Evolutionary conservation across 768 basidiomycete genomes (phyloP).

Genomic region (Leccinum subgranulosum): DNA sequence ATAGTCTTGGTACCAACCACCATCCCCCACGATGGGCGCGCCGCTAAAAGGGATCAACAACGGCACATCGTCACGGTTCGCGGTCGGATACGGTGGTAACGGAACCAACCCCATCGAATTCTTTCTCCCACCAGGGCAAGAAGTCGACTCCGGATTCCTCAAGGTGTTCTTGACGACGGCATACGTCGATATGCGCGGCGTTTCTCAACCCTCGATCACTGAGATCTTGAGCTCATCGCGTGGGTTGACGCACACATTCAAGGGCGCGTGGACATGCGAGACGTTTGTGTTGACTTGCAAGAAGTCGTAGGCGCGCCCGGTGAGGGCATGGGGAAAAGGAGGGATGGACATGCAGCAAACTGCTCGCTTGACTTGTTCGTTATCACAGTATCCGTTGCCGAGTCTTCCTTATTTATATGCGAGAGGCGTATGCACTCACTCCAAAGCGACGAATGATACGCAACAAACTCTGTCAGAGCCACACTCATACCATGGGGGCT

Average conservation of each 20-base stretch:
- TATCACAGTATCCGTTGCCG: not conserved
- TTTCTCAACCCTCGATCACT: conserved; percentile 7
- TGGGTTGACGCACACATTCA: not conserved
- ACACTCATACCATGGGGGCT: too few relatives aligned
- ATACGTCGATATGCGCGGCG: conserved; percentile 18
- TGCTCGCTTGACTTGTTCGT: not conserved
- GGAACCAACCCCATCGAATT: conserved; percentile 19
- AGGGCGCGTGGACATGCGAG: conserved; percentile 14
- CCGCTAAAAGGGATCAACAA: conserved; percentile 6
- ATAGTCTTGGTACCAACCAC: conserved; percentile 19
- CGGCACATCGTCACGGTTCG: conserved; percentile 12
- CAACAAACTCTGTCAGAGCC: too few relatives aligned
- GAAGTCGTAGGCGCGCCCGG: not conserved
- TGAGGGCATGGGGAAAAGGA: not conserved
- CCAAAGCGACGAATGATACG: not conserved
- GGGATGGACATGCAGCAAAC: not conserved
- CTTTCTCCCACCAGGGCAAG: not conserved
- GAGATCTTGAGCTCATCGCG: conserved; percentile 1
- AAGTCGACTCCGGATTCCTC: conserved; percentile 19
- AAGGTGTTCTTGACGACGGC: conserved; percentile 19
- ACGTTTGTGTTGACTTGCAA: conserved; percentile 21
- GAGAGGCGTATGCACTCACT: not conserved
- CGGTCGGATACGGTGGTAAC: conserved; percentile 20
- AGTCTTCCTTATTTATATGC: not conserved
- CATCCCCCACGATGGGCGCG: not conserved